Conservation (phyloP, 495 filamentous ascomycete species). For the Acidomyces sp. region DNA sequence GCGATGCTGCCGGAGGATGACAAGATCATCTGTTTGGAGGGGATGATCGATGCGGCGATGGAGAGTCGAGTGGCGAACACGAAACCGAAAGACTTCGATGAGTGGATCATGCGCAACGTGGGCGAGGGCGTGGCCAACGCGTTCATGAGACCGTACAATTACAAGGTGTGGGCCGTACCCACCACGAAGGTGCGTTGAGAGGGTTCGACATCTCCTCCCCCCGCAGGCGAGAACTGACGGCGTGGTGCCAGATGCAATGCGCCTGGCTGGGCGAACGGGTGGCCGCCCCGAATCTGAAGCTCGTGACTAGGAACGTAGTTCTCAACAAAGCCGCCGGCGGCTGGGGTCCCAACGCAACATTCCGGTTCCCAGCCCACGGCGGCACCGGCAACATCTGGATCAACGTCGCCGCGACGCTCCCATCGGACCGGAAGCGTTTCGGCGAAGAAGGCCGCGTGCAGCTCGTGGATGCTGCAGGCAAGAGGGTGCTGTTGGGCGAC, state of each 20-base stretch:
- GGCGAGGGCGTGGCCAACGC: constrained; percentile 81
- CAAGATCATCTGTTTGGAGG: constrained; percentile 87
- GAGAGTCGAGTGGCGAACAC: constrained; percentile 71
- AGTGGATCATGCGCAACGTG: constrained; percentile 94
- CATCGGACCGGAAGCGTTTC: constrained; percentile 79
- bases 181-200: constrained; percentile 69
- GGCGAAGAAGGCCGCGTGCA: constrained; percentile 72
- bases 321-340: constrained; percentile 91
- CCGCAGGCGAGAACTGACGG: constrained; percentile 7
- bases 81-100: constrained; percentile 92
- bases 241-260: constrained; percentile 83
- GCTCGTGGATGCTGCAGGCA: constrained; percentile 72
- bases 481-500: constrained; percentile 68
- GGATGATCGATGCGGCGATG: constrained; percentile 90
- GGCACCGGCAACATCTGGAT: constrained; percentile 99
- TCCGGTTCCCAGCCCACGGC: constrained; percentile 91
- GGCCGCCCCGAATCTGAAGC: constrained; percentile 92
- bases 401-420: constrained; percentile 85
- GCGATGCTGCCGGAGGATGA: constrained; percentile 96
- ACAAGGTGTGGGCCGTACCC: constrained; percentile 98
- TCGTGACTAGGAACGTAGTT: constrained; percentile 85
- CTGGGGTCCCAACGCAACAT: constrained; percentile 97
- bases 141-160: constrained; percentile 99
- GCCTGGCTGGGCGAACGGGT: constrained; percentile 98
- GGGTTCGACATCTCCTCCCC: neutral